These are phyloP conservation scores for Neurospora sp. DNA, from an alignment of 495 filamentous ascomycete genomes.

Conservation along the genomic window DNA sequence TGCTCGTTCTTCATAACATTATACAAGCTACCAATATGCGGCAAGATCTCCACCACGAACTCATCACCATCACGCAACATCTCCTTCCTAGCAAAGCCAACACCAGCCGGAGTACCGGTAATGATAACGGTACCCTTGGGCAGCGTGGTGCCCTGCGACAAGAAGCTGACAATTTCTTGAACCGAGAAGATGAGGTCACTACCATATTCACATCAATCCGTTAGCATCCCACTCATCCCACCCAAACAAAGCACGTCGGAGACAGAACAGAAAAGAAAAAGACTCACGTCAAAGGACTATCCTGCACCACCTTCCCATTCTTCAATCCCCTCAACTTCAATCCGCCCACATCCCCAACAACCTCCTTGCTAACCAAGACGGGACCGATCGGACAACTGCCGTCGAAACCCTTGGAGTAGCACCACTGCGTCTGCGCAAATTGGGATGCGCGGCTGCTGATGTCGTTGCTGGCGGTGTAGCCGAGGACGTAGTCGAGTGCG, in stretches of 20 bases:
- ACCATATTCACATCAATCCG: not conserved
- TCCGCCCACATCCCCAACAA: slow-evolving; percentile 28
- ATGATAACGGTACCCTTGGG: slow-evolving; percentile 35
- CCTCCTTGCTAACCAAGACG: slow-evolving; percentile 41
- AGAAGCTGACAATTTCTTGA: slow-evolving; percentile 34
- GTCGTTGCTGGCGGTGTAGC: slow-evolving; percentile 39
- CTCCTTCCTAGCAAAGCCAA: slow-evolving; percentile 32
- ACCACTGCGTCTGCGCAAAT: slow-evolving; percentile 38
- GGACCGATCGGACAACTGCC: slow-evolving; percentile 41
- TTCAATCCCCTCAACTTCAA: slow-evolving; percentile 32
- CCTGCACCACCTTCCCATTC: slow-evolving; percentile 39
- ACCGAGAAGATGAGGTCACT: slow-evolving; percentile 40
- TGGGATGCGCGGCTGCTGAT: slow-evolving; percentile 31
- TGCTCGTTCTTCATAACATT: slow-evolving; percentile 35
- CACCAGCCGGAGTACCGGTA: slow-evolving; percentile 39
- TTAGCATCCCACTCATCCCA: not conserved
- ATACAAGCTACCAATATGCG: slow-evolving; percentile 35
- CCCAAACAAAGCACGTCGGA: not conserved
- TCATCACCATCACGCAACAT: slow-evolving; percentile 36
- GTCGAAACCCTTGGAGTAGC: slow-evolving; percentile 40
- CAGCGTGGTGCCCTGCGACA: slow-evolving; percentile 40
- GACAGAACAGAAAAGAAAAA: not conserved
- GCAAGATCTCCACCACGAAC: slow-evolving; percentile 36
- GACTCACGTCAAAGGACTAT: slow-evolving; percentile 40
- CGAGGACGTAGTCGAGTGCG: slow-evolving; percentile 35